These are phyloP conservation scores for Dothistroma pini DNA, from an alignment of 2,329 filamentous ascomycete species.

Conservation along the genomic window DNA sequence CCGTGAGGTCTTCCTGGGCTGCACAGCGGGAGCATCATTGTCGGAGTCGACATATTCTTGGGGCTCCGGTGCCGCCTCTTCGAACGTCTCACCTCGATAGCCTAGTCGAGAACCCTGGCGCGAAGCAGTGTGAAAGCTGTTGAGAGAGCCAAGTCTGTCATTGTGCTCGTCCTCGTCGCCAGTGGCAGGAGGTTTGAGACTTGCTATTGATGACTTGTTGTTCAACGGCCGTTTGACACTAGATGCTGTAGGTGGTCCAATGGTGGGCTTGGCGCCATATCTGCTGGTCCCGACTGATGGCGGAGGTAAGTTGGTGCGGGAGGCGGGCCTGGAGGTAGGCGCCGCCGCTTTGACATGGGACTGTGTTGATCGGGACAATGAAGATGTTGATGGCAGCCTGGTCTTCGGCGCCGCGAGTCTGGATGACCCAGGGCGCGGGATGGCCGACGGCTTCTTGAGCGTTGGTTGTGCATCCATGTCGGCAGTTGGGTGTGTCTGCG, in stretches of 20 bases:
- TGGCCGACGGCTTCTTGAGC: neutral
- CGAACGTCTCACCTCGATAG: constrained; percentile 27
- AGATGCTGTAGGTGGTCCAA: neutral
- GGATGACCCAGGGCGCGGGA: constrained; percentile 4
- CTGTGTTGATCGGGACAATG: constrained; percentile 8
- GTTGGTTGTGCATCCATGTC: constrained; percentile 5
- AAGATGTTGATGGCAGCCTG: constrained; percentile 6
- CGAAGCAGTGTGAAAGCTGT: constrained; percentile 43
- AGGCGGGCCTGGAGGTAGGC: constrained; percentile 6
- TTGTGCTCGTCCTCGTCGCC: constrained; percentile 33
- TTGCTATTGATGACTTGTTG: neutral
- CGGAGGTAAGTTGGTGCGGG: constrained; percentile 9
- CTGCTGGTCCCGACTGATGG: neutral
- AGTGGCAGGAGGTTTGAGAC: neutral
- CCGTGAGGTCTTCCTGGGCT: constrained; percentile 38
- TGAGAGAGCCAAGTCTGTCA: constrained; percentile 42
- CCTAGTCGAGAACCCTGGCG: constrained; percentile 39
- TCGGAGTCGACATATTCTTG: constrained; percentile 23
- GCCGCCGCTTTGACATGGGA: neutral
- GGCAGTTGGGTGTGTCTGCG: too few species aligned
- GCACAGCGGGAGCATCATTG: constrained; percentile 1
- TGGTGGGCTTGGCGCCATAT: constrained; percentile 4
- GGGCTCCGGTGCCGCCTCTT: constrained; percentile 18
- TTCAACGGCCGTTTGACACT: constrained; percentile 3
- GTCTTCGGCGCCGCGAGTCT: constrained; percentile 5